Base-by-base conservation (phyloP, 441 rosid genomes). In the Omphalea diandra region DNA sequence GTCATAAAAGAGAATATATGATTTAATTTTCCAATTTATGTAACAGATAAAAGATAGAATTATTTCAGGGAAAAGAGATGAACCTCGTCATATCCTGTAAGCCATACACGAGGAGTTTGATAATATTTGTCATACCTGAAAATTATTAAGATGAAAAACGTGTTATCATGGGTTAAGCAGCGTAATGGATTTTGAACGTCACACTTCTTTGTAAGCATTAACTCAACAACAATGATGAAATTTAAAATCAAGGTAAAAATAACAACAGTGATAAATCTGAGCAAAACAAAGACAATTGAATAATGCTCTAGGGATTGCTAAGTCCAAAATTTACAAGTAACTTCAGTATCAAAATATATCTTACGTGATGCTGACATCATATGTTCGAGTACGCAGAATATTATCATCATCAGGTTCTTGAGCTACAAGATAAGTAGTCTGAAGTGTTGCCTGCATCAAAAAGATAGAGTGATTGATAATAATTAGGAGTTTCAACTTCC, bases 41-140 rank as follows among this genome's bases (percentile, higher is more conserved):
- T 62, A 71, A 70, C 70, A 67, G 44, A 71, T 52, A 73, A 72
- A 76, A 75, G 64, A 66, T 62, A 77, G 33, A 41, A 31, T 43
- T 18, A 75, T 35, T 20, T 33, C 8, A 62, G 1, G 22, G 60
- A 36, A 27, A 15, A 63, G 27, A 5, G 32, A 67, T 79, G 68
- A 66, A 96, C 98, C 99, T 96, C 99, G 70, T 96, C 98, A 80
- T 96, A 96, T 71, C 99, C 99, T 67, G 99, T 96, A 75, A 96
- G 90, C 99, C 99, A 96, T 57, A 96, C 97, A 61, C 97, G 97
- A 53, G 98, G 98, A 68, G 99, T 96, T 84, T 96, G 99, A 82
- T 96, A 95, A 77, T 93, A 95, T 78, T 95, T 90, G 75, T 95
- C 99, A 79, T 95, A 95, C 81, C 99, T 95, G 88, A 69, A 84